Conservation (phyloP, 352 stramenopile species). For the Globisporangium middletonii region DNA sequence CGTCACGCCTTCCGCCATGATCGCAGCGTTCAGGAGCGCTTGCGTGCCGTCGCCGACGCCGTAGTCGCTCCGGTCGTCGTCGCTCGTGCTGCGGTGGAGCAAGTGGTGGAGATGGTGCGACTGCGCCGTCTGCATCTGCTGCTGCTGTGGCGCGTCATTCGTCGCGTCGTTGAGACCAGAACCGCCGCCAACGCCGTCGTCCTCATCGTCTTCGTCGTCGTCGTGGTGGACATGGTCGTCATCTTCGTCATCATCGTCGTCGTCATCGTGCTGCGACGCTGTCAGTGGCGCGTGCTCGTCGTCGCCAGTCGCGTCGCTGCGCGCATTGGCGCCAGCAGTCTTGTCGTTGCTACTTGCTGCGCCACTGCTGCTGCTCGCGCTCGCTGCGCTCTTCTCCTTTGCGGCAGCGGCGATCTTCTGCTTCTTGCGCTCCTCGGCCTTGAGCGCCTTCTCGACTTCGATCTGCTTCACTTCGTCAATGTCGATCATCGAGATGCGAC, state of each 20-base stretch:
- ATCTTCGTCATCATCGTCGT: constrained; percentile 10
- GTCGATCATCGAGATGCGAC: constrained; percentile 85
- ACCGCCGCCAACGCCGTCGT: not conserved
- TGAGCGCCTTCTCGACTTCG: constrained; percentile 78
- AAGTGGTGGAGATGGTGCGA: constrained; percentile 14
- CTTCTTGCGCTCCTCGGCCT: constrained; percentile 78
- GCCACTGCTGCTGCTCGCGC: not conserved
- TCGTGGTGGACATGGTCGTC: not conserved
- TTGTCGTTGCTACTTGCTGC: not conserved
- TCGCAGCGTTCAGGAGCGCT: constrained; percentile 55
- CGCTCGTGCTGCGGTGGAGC: constrained; percentile 13
- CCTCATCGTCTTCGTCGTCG: constrained; percentile 8
- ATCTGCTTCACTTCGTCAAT: constrained; percentile 88
- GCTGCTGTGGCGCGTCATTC: constrained; percentile 3
- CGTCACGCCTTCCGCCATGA: constrained; percentile 65
- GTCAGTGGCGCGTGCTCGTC: constrained; percentile 5
- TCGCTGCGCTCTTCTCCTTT: constrained; percentile 17
- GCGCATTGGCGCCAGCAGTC: not conserved
- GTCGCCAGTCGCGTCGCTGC: not conserved
- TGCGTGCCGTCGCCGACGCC: constrained; percentile 54
- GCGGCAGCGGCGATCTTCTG: constrained; percentile 42
- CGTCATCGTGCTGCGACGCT: constrained; percentile 5
- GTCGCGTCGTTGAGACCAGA: constrained; percentile 3
- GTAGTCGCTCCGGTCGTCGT: constrained; percentile 25
- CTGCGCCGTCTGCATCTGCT: not conserved